phyloP scores from a whole-genome alignment of 306 rosid genomes.

The Carpinus viminea region DNA sequence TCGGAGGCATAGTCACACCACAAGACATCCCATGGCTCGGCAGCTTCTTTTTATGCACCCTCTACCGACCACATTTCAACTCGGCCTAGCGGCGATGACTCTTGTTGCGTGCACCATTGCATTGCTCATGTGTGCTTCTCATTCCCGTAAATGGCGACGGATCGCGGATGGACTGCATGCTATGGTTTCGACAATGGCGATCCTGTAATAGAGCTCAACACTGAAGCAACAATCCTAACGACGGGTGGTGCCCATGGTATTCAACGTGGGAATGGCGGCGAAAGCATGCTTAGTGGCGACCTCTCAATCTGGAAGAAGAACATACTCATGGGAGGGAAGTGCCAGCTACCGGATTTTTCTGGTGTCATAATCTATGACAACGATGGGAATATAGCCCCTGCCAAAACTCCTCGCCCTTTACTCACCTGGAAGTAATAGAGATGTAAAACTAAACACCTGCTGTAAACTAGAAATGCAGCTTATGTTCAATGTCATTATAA shows the following conservation, averaged over 20 bases:
- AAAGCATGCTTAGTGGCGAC: conserved; percentile 17
- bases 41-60: conserved; percentile 35
- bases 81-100: conserved; percentile 43
- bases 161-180: conserved; percentile 49
- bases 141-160: conserved; percentile 44
- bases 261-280: conserved; percentile 16
- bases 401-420: conserved; percentile 50
- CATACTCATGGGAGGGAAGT: conserved; percentile 91
- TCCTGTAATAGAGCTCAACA: conserved; percentile 50
- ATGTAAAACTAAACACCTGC: neutral
- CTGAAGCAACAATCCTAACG: conserved; percentile 26
- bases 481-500: neutral
- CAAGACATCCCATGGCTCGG: conserved; percentile 59
- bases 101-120: conserved; percentile 59
- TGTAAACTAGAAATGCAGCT: neutral
- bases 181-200: conserved; percentile 35
- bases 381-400: conserved; percentile 56
- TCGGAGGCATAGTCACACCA: conserved; percentile 23
- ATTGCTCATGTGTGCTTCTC: conserved; percentile 83
- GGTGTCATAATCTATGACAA: conserved; percentile 84
- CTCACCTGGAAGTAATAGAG: conserved; percentile 63
- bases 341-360: conserved; percentile 86
- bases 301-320: conserved; percentile 81
- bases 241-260: conserved; percentile 13
- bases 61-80: conserved; percentile 39